Conservation (phyloP, 116 monocot genomes). For the Zostera marina region DNA sequence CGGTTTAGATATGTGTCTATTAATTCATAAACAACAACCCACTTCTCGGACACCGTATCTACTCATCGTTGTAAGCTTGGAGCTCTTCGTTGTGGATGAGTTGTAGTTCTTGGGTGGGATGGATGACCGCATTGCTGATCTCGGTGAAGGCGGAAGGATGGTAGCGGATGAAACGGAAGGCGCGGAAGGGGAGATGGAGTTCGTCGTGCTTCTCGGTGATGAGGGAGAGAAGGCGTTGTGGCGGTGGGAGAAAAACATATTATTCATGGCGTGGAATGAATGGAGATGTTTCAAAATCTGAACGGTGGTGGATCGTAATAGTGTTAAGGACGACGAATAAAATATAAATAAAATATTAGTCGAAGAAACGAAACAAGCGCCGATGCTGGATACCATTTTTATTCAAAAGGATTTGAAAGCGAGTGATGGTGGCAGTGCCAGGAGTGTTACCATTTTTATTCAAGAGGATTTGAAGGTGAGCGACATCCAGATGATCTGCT, state of each 20-base stretch:
- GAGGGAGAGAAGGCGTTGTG: conserved; percentile 21
- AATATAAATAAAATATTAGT: no score
- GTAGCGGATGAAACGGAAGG: conserved; percentile 60
- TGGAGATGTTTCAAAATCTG: conserved; percentile 58
- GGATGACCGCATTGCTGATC: conserved; percentile 8
- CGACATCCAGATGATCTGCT: no score
- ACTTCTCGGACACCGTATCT: conserved; percentile 47
- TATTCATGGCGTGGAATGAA: conserved; percentile 62
- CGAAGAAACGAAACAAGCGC: no score
- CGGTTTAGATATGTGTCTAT: conserved; percentile 93
- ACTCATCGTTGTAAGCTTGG: conserved; percentile 13
- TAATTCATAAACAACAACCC: conserved; percentile 62
- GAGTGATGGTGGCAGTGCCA: no score
- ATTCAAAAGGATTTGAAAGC: no score
- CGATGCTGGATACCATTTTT: no score
- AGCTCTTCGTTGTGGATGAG: conserved; percentile 23
- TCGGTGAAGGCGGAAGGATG: conserved; percentile 63
- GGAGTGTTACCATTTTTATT: no score
- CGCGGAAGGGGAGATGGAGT: conserved; percentile 62
- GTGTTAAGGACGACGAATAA: no score
- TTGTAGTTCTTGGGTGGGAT: conserved; percentile 15
- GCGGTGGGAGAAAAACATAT: conserved; percentile 32
- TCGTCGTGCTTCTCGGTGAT: conserved; percentile 26
- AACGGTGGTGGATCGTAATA: no score
- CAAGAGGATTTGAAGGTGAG: no score